These are phyloP conservation scores for Solanum ahanhuiri DNA, from an alignment of 257 asterid genomes.

Conservation along the genomic window DNA sequence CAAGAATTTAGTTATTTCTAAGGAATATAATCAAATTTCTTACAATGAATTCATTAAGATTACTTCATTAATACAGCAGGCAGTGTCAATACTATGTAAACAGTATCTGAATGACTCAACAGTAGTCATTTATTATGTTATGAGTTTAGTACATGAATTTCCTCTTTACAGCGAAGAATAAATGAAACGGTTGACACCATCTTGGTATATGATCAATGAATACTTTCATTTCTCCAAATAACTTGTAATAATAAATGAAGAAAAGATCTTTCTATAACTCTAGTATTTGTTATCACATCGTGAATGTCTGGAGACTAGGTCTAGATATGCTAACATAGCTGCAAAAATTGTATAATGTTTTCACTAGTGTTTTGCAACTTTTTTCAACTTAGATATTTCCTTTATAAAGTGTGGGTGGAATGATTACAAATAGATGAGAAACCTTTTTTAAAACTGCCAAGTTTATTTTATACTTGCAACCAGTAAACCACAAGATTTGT, in stretches of 20 bases:
- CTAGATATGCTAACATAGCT: neutral
- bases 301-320: neutral
- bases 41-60: neutral
- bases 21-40: neutral
- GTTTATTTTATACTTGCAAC: neutral
- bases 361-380: neutral
- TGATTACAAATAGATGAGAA: neutral
- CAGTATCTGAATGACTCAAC: neutral
- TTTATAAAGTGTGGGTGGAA: neutral
- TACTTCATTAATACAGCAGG: neutral
- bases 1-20: neutral
- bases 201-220: neutral
- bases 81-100: neutral
- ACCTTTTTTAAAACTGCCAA: neutral
- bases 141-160: neutral
- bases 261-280: neutral
- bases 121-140: neutral
- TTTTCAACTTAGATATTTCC: neutral
- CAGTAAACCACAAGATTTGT: neutral
- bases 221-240: neutral
- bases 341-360: neutral
- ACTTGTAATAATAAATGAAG: neutral
- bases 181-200: neutral
- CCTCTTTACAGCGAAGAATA: neutral
- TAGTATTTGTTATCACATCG: neutral